These are phyloP conservation scores for Lipomyces orientalis DNA, from an alignment of 805 yeast species.

Conservation along the genomic window DNA sequence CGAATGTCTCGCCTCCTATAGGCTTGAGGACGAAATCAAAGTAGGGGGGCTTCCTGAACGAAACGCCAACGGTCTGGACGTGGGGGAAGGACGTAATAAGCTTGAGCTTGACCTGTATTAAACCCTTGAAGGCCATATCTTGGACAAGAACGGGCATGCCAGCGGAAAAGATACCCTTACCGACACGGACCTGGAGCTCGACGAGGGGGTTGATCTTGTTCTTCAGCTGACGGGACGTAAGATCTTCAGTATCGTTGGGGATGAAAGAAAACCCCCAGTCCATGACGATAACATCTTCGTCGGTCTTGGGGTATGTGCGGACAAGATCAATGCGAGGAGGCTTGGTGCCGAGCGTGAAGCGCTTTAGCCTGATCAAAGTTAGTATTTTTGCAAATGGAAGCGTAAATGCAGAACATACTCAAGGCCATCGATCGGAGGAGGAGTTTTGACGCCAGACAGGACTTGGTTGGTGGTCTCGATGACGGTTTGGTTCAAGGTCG, in stretches of 20 bases:
- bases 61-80: conserved; percentile 84
- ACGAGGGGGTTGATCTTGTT: conserved; percentile 83
- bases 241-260: conserved; percentile 87
- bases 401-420: conserved; percentile 41
- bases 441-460: conserved; percentile 73
- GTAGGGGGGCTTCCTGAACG: conserved; percentile 83
- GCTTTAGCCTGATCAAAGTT: conserved; percentile 22
- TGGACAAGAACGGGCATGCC: conserved; percentile 80
- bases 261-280: conserved; percentile 94
- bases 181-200: conserved; percentile 74
- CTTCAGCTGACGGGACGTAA: conserved; percentile 82
- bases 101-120: conserved; percentile 80
- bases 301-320: conserved; percentile 88
- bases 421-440: conserved; percentile 79
- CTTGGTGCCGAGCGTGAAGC: conserved; percentile 88
- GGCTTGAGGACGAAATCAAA: conserved; percentile 82
- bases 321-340: conserved; percentile 93
- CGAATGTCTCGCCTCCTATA: conserved; percentile 82
- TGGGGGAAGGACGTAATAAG: conserved; percentile 93
- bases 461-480: conserved; percentile 85
- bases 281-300: conserved; percentile 92
- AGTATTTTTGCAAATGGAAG: neutral
- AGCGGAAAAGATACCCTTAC: conserved; percentile 69
- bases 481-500: conserved; percentile 82
- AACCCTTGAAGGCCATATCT: conserved; percentile 75